Evolutionary conservation across 768 basidiomycete species (phyloP).

Genomic region (Rhodotorula toruloides): DNA sequence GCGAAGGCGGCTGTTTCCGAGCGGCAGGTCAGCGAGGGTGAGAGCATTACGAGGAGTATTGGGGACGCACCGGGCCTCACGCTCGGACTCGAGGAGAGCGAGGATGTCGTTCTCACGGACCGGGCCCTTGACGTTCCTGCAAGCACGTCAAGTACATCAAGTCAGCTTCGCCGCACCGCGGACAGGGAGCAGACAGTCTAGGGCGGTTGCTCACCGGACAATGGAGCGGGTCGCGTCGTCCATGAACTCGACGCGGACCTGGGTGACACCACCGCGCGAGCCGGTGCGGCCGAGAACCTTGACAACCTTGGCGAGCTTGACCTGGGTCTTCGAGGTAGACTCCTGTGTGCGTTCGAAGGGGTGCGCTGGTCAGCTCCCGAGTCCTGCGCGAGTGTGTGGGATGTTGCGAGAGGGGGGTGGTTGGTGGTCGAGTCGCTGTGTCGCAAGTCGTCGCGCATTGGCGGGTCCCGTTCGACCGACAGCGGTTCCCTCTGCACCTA

Average conservation of each 20-base stretch:
- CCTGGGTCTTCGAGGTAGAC: slow-evolving; percentile 68
- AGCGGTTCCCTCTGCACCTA: too few relatives aligned
- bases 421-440: too few relatives aligned
- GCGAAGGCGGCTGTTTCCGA: slow-evolving; percentile 26
- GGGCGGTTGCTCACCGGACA: too few relatives aligned
- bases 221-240: slow-evolving; percentile 92
- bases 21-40: neutral
- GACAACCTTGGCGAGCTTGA: slow-evolving; percentile 79
- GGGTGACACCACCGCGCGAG: slow-evolving; percentile 97
- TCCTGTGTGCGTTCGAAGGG: too few relatives aligned
- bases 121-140: slow-evolving; percentile 87
- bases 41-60: neutral
- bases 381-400: too few relatives aligned
- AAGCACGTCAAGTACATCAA: fast-evolving
- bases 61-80: slow-evolving; percentile 87
- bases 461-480: too few relatives aligned
- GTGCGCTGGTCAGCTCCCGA: too few relatives aligned
- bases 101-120: slow-evolving; percentile 94
- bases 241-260: slow-evolving; percentile 99
- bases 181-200: too few relatives aligned
- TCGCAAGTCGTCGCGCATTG: too few relatives aligned
- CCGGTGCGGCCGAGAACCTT: slow-evolving; percentile 98
- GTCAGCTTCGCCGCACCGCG: neutral
- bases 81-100: slow-evolving; percentile 92
- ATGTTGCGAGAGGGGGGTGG: too few relatives aligned